Percentiles rank a stretch among this genome's conserved stretches.
Evolutionary conservation across 257 asterid genomes (phyloP).

Genomic region (Nicotiana obtusifolia): DNA sequence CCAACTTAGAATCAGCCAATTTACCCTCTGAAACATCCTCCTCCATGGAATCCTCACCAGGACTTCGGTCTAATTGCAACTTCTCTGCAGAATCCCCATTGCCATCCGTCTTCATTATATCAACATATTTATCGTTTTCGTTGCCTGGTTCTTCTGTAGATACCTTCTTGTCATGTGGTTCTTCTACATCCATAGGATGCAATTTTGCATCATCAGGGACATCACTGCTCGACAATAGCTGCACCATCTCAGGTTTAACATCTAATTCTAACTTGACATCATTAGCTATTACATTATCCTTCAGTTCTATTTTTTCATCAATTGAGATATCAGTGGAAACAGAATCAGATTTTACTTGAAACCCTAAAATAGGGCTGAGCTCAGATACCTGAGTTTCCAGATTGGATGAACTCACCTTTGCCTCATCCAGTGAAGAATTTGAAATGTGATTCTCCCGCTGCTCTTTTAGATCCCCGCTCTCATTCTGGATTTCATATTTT

Average conservation of each 20-base stretch:
- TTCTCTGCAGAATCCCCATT: too few species aligned
- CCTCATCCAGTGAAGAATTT: conserved; percentile 16
- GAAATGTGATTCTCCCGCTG: conserved; percentile 29
- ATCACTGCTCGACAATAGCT: conserved; percentile 32
- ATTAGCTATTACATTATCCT: conserved; percentile 53
- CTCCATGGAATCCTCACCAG: conserved; percentile 86
- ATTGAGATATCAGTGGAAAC: conserved; percentile 61
- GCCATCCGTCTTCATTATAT: too few species aligned
- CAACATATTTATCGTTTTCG: too few species aligned
- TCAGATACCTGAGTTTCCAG: conserved; percentile 68
- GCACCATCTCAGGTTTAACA: conserved; percentile 18
- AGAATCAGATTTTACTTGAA: conserved; percentile 67
- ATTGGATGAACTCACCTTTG: conserved; percentile 30
- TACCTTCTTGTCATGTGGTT: conserved; percentile 26
- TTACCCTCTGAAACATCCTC: conserved; percentile 58
- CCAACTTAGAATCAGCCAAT: conserved; percentile 34
- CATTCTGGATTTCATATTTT: conserved; percentile 23
- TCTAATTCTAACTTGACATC: conserved; percentile 55
- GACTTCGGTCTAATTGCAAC: not conserved
- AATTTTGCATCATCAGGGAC: conserved; percentile 44
- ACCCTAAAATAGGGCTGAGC: conserved; percentile 23
- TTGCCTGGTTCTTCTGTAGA: too few species aligned
- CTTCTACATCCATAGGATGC: conserved; percentile 52
- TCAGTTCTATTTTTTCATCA: conserved; percentile 67
- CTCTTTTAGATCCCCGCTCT: conserved; percentile 20